These are phyloP conservation scores for Phytophthora sojae DNA, from an alignment of 352 stramenopile genomes.

Conservation along the genomic window DNA sequence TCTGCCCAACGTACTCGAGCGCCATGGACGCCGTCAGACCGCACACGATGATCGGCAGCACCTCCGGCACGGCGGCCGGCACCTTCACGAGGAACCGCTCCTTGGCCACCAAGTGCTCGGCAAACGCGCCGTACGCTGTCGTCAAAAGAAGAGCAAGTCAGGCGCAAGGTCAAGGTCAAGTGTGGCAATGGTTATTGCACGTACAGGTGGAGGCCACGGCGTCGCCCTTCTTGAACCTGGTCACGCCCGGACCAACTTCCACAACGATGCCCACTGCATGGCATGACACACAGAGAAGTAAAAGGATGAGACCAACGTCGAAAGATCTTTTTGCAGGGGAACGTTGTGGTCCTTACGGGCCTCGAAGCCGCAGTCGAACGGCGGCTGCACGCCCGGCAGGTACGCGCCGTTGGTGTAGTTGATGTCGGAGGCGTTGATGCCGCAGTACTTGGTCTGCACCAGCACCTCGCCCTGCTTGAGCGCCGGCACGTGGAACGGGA, in stretches of 20 bases:
- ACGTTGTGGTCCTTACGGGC: conserved; percentile 46
- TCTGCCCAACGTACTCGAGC: conserved; percentile 63
- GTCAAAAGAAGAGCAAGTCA: conserved; percentile 1
- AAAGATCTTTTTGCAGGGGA: no score
- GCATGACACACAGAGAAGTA: neutral
- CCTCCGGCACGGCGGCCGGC: conserved; percentile 30
- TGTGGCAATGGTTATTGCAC: conserved; percentile 16
- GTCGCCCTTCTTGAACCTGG: conserved; percentile 53
- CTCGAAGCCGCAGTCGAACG: conserved; percentile 65
- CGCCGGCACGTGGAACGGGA: conserved; percentile 48
- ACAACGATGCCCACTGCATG: conserved; percentile 50
- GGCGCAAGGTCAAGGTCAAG: neutral
- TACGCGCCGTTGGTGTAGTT: conserved; percentile 69
- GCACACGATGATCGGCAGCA: conserved; percentile 57
- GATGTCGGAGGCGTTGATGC: conserved; percentile 70
- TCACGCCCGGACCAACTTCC: conserved; percentile 54
- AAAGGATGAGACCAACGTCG: conserved; percentile 2
- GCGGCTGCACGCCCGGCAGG: conserved; percentile 43
- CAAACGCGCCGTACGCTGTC: conserved; percentile 55
- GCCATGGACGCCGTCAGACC: conserved; percentile 58
- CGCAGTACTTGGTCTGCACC: conserved; percentile 61
- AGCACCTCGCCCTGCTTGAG: conserved; percentile 58
- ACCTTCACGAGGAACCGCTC: conserved; percentile 44
- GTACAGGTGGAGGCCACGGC: conserved; percentile 52
- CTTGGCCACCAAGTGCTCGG: conserved; percentile 56